These are phyloP conservation scores for Alternaria sp. DNA, from an alignment of 2,329 filamentous ascomycete species.

Conservation along the genomic window DNA sequence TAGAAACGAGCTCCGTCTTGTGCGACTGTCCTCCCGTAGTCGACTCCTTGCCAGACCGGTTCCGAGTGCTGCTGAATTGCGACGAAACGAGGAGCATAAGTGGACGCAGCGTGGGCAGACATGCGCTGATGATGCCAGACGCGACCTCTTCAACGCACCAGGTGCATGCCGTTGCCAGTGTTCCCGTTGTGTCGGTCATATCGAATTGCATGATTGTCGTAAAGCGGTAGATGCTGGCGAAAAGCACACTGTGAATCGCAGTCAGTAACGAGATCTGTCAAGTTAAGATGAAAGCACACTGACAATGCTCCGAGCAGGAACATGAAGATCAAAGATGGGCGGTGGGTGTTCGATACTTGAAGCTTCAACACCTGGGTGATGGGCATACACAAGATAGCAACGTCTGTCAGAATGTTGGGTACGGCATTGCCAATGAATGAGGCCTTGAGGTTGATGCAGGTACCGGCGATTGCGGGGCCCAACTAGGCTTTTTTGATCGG, in stretches of 20 bases:
- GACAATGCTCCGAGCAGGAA: conserved; percentile 59
- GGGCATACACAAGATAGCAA: conserved; percentile 59
- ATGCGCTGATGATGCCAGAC: conserved; percentile 26
- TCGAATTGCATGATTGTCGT: conserved; percentile 27
- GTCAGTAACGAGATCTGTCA: conserved; percentile 7
- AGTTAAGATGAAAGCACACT: conserved; percentile 17
- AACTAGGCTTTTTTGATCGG: conserved; percentile 62
- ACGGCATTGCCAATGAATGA: conserved; percentile 62
- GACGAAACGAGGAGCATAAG: conserved; percentile 23
- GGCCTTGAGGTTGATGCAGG: conserved; percentile 60
- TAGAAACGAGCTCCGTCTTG: conserved; percentile 17
- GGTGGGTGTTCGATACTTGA: conserved; percentile 55
- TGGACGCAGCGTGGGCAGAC: conserved; percentile 25
- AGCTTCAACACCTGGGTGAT: conserved; percentile 59
- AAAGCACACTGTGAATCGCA: conserved; percentile 23
- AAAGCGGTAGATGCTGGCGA: conserved; percentile 28
- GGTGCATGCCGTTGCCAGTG: conserved; percentile 23
- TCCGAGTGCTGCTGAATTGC: conserved; percentile 19
- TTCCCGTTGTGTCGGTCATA: conserved; percentile 19
- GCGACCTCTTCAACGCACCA: conserved; percentile 29
- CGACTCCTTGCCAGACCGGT: conserved; percentile 4
- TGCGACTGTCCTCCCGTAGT: neutral
- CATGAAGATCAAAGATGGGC: conserved; percentile 56
- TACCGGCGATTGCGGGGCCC: conserved; percentile 52
- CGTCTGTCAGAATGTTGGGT: conserved; percentile 59